Conservation (phyloP, 108 stramenopile species). For the Fistulifera pelliculosa region DNA sequence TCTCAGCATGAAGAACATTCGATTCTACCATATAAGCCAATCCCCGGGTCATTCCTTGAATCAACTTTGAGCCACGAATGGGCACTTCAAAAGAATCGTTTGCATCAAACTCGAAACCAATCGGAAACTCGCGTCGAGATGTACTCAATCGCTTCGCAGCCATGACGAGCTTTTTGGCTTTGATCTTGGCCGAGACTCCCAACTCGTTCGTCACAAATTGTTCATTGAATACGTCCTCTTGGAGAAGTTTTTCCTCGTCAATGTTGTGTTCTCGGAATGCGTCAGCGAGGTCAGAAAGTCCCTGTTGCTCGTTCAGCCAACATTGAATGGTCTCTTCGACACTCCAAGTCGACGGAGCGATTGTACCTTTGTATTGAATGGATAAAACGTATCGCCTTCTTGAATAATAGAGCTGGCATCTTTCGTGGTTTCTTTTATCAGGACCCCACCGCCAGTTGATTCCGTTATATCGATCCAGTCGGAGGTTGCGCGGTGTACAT, state of each 20-base stretch:
- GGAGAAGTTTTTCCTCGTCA: constrained; percentile 28
- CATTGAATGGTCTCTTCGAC: constrained; percentile 37
- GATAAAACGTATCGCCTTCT: too few relatives aligned
- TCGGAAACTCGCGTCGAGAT: constrained; percentile 17
- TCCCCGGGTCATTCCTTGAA: constrained; percentile 26
- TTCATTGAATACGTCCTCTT: constrained; percentile 40
- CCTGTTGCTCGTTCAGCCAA: constrained; percentile 50
- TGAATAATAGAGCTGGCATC: too few relatives aligned
- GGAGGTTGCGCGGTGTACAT: too few relatives aligned
- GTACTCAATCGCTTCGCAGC: constrained; percentile 34
- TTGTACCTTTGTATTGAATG: too few relatives aligned
- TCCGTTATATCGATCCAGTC: too few relatives aligned
- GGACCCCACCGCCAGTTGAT: too few relatives aligned
- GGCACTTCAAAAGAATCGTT: constrained; percentile 12
- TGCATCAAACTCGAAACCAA: constrained; percentile 44
- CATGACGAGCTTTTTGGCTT: constrained; percentile 61
- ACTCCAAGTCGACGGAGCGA: constrained; percentile 2
- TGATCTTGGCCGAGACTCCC: constrained; percentile 34
- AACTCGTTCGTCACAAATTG: constrained; percentile 25
- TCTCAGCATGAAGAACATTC: constrained; percentile 32
- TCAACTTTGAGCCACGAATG: background rate
- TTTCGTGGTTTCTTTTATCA: too few relatives aligned
- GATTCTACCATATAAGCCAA: constrained; percentile 30
- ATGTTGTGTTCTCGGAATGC: constrained; percentile 26
- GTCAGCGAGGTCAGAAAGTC: constrained; percentile 18